Base-by-base conservation (phyloP, 129 eudicot species). In the Ambrosia artemisiifolia region DNA sequence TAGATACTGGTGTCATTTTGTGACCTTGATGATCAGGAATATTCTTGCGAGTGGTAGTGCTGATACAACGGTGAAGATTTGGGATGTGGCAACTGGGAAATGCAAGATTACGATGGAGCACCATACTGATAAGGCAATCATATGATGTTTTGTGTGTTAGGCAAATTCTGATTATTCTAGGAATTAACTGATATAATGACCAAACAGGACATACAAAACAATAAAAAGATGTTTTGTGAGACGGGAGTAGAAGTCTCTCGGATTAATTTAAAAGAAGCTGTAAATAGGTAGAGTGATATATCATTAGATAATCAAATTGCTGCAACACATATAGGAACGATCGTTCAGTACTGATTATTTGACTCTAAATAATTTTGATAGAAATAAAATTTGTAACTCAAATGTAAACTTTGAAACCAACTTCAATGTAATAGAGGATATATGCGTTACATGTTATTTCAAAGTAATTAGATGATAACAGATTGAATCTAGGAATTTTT, bases 1-100 rank as follows among this genome's bases (percentile, higher is more conserved):
- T 33, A 3, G 42, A 70, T 34, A 20, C 70, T 83, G 19, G 35
- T 13, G 13, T 20, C 38, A 2, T 20, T 51, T 59, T 76, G 12
- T 60, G 50, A 24, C 30, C 46, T 34, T 63, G 48, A 33, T 62
- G 51, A 74, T 50, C 87, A 90, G 97, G 84, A 90, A 90, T 77
- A 78, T 86, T 40, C 93, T 94, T 84, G 96, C 99, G 2, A 94
- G 99, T 84, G 97, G 88, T 34, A 86, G 96, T 86, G 97, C 91
- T 61, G 99, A 94, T 82, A 86, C 88, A 47, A 71, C 70, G 66
- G 99, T 94, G 50, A 94, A 94, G 80, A 76, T 94, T 79, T 90
- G 97, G 99, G 99, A 94, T 57, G 85, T 90, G 54, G 86, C 90
- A 33, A 86, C 93, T 13, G 91, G 84, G 48, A 79, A 85, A 73